These are phyloP conservation scores for Oxytropis ochrocephala DNA, from an alignment of 306 rosid species.

Conservation along the genomic window DNA sequence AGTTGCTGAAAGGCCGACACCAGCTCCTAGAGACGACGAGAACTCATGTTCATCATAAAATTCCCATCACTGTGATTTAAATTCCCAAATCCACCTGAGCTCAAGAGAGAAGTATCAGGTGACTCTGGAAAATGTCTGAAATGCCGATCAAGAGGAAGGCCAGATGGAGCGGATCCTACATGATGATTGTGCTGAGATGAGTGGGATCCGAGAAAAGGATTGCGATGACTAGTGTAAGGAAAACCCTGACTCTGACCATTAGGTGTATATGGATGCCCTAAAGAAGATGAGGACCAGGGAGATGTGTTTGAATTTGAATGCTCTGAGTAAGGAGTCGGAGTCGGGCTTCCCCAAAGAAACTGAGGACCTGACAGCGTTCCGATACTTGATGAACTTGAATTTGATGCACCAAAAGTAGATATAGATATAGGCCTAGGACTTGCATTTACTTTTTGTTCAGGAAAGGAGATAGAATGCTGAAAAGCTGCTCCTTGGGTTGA, in stretches of 20 bases:
- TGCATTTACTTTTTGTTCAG: conserved; percentile 55
- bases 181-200: conserved; percentile 63
- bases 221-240: conserved; percentile 39
- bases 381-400: conserved; percentile 52
- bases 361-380: conserved; percentile 89
- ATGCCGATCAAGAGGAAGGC: conserved; percentile 65
- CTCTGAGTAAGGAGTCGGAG: conserved; percentile 63
- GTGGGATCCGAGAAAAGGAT: conserved; percentile 57
- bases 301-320: conserved; percentile 50
- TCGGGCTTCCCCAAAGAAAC: conserved; percentile 95
- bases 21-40: conserved; percentile 46
- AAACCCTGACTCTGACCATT: conserved; percentile 70
- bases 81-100: conserved; percentile 43
- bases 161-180: conserved; percentile 93
- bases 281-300: conserved; percentile 65
- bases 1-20: conserved; percentile 60
- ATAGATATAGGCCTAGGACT: conserved; percentile 55
- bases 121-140: conserved; percentile 77
- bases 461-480: conserved; percentile 63
- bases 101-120: conserved; percentile 68
- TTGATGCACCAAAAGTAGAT: conserved; percentile 50
- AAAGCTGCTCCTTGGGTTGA: conserved; percentile 49
- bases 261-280: conserved; percentile 57
- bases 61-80: conserved; percentile 47
- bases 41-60: conserved; percentile 55